Evolutionary conservation across 345 rosid genomes (phyloP).

Genomic region (Gossypium anomalum): DNA sequence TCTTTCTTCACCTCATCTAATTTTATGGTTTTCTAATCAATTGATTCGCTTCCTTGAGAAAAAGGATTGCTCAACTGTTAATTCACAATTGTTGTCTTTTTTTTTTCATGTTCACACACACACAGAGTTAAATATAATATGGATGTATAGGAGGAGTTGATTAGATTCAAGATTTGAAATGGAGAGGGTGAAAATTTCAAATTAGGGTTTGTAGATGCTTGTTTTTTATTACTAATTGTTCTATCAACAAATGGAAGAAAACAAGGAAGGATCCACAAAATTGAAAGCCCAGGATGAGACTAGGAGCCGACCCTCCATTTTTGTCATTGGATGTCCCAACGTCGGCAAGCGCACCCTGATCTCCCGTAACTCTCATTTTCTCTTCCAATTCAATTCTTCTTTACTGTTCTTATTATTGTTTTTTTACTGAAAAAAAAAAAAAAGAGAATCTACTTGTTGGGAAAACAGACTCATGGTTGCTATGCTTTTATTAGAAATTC

Average conservation of each 20-base stretch:
- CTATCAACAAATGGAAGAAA: constrained; percentile 4
- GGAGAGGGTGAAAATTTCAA: not conserved
- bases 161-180: not conserved
- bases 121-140: not conserved
- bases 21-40: not conserved
- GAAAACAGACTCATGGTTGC: not conserved
- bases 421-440: not conserved
- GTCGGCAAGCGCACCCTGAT: constrained; percentile 91
- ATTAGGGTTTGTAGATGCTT: not conserved
- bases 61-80: not conserved
- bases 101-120: not conserved
- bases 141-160: not conserved
- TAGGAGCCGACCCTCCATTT: constrained; percentile 54
- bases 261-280: constrained; percentile 7
- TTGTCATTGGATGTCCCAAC: constrained; percentile 62
- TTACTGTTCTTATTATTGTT: not conserved
- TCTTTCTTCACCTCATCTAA: too few relatives aligned
- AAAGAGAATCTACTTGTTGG: not conserved
- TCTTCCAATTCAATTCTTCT: not conserved
- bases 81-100: not conserved
- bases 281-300: constrained; percentile 18
- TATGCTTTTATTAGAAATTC: not conserved
- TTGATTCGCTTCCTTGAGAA: not conserved
- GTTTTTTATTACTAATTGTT: too few relatives aligned
- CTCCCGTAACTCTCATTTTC: constrained; percentile 42